A percentile compares a stretch with the other conserved stretches of the same genome.
Evolutionary conservation across 352 stramenopile species (phyloP).

Genomic region (Elongisporangium senticosum): DNA sequence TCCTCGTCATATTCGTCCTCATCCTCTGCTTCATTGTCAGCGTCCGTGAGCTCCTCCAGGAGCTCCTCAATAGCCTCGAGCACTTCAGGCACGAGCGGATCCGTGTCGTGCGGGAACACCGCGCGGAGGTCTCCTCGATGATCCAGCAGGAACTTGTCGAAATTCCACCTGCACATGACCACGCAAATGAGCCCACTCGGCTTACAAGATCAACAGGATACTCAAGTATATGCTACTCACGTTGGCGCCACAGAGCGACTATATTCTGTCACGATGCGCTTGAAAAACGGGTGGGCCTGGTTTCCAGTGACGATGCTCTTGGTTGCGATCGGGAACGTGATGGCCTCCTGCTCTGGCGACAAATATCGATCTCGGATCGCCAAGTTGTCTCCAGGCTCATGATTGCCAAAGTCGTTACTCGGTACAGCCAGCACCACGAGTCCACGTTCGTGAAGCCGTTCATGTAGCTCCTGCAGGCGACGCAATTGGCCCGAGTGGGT

Average conservation of each 20-base stretch:
- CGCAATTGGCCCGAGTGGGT: constrained; percentile 36
- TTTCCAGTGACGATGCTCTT: constrained; percentile 41
- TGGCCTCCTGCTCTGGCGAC: constrained; percentile 17
- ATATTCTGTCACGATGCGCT: constrained; percentile 55
- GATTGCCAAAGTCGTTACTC: constrained; percentile 60
- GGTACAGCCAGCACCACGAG: constrained; percentile 59
- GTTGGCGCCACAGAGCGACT: constrained; percentile 56
- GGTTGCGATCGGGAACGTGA: constrained; percentile 47
- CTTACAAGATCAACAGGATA: neutral
- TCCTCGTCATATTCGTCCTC: constrained; percentile 8
- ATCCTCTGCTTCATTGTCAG: constrained; percentile 4
- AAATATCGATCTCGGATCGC: constrained; percentile 44
- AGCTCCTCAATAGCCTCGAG: constrained; percentile 60
- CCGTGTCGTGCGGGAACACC: constrained; percentile 70
- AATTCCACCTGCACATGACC: constrained; percentile 45
- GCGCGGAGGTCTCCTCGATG: constrained; percentile 48
- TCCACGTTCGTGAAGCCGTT: constrained; percentile 29
- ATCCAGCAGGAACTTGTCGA: constrained; percentile 80
- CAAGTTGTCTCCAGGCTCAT: constrained; percentile 38
- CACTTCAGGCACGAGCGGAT: constrained; percentile 53
- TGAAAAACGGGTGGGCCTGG: constrained; percentile 60
- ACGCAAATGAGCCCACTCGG: neutral
- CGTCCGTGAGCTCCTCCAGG: constrained; percentile 34
- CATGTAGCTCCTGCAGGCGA: constrained; percentile 49
- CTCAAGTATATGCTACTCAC: constrained; percentile 7